Conservation (phyloP, 352 stramenopile genomes). For the Lagenidium giganteum region DNA sequence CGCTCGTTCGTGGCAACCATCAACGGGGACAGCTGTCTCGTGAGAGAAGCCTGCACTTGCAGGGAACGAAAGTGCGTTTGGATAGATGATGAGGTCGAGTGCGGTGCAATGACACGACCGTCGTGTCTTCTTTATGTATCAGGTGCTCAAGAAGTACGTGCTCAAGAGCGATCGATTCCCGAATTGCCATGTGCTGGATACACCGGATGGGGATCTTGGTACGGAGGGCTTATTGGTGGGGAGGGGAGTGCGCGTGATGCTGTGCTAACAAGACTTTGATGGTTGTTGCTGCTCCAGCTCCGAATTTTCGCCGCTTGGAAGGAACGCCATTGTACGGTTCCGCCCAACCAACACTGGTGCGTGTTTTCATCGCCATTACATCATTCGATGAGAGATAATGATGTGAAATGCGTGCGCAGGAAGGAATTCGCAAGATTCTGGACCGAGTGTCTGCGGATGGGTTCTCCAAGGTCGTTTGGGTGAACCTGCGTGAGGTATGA, state of each 20-base stretch:
- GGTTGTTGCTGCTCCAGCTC: constrained; percentile 34
- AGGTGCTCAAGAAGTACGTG: constrained; percentile 81
- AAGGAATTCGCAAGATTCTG: constrained; percentile 74
- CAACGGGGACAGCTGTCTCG: constrained; percentile 38
- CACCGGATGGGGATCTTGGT: constrained; percentile 58
- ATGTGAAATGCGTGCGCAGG: constrained; percentile 22
- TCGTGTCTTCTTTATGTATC: constrained; percentile 1
- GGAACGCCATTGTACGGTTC: constrained; percentile 66
- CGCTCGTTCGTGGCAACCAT: constrained; percentile 53
- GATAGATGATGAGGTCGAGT: not conserved
- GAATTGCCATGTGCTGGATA: constrained; percentile 70
- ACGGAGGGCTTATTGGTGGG: not conserved
- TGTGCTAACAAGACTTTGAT: not conserved
- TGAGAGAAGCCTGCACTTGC: constrained; percentile 51
- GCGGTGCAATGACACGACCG: not conserved
- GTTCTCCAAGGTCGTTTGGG: constrained; percentile 78
- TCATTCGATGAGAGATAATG: not conserved
- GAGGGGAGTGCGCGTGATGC: not conserved
- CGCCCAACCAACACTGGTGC: constrained; percentile 69
- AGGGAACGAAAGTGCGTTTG: constrained; percentile 58
- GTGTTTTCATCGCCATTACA: not conserved
- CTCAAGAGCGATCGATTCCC: constrained; percentile 81
- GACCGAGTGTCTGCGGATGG: constrained; percentile 56
- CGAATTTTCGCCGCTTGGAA: constrained; percentile 76
- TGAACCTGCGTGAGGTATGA: constrained; percentile 71